Evolutionary conservation across 306 rosid genomes (phyloP).

Genomic region (Canavalia ensiformis): DNA sequence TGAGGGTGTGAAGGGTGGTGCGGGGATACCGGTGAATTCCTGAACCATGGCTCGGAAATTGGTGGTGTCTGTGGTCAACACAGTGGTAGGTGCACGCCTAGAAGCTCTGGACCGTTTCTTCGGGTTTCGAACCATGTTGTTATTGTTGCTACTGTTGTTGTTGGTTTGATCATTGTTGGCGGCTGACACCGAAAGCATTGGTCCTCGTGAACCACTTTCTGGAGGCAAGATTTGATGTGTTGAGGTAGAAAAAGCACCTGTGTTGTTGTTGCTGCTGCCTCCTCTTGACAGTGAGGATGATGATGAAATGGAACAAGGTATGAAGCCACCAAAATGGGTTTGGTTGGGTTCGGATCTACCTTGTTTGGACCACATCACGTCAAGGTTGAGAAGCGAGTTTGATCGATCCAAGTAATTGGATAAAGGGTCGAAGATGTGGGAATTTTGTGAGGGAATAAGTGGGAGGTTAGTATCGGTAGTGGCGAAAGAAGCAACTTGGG

Average conservation of each 20-base stretch:
- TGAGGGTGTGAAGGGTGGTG: conserved; percentile 78
- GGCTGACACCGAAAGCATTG: conserved; percentile 48
- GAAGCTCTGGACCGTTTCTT: conserved; percentile 89
- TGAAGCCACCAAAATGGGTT: conserved; percentile 47
- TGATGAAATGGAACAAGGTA: conserved; percentile 35
- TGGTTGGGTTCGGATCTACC: conserved; percentile 63
- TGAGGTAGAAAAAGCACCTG: conserved; percentile 7
- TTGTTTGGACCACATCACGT: conserved; percentile 67
- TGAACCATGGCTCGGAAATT: conserved; percentile 99
- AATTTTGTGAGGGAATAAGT: background rate
- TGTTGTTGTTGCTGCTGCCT: background rate
- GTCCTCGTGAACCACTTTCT: conserved; percentile 49
- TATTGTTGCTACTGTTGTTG: conserved; percentile 27
- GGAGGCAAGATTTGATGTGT: conserved; percentile 45
- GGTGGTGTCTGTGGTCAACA: conserved; percentile 84
- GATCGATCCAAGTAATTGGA: conserved; percentile 65
- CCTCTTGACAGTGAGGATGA: conserved; percentile 42
- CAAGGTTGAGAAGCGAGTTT: conserved; percentile 35
- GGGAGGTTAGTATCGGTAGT: conserved; percentile 16
- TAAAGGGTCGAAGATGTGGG: conserved; percentile 58
- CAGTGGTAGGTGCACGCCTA: conserved; percentile 92
- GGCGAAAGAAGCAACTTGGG: conserved; percentile 49
- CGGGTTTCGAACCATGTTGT: conserved; percentile 68
- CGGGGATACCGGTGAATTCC: conserved; percentile 96
- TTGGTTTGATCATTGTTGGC: conserved; percentile 44